These are phyloP conservation scores for Ceratopteris richardii DNA, from an alignment of 75 land plant genomes.

Conservation along the genomic window DNA sequence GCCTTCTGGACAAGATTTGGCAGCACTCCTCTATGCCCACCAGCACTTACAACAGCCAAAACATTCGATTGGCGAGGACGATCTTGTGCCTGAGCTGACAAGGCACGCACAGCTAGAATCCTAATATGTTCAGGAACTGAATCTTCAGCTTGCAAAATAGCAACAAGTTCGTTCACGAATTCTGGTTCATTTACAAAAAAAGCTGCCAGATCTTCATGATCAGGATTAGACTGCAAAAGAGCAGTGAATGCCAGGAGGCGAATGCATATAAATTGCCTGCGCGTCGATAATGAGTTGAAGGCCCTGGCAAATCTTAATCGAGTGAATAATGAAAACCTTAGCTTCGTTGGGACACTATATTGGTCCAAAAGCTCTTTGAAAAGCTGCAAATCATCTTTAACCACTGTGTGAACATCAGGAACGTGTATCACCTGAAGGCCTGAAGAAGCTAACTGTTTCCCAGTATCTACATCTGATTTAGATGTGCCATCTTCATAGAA, in stretches of 20 bases:
- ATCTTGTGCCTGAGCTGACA: constrained; percentile 80
- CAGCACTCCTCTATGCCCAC: constrained; percentile 76
- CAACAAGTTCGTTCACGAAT: constrained; percentile 76
- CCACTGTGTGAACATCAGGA: constrained; percentile 30
- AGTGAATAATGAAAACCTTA: constrained; percentile 76
- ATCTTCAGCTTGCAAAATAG: constrained; percentile 67
- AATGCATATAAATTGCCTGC: constrained; percentile 72
- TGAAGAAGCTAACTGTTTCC: constrained; percentile 7
- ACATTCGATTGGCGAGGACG: constrained; percentile 71
- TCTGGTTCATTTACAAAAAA: constrained; percentile 90
- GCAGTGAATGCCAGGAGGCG: constrained; percentile 81
- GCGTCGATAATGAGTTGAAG: constrained; percentile 42
- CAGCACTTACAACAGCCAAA: constrained; percentile 62
- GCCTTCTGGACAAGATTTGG: constrained; percentile 92
- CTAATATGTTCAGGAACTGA: constrained; percentile 70
- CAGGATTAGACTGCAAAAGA: constrained; percentile 75
- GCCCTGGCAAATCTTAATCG: constrained; percentile 87
- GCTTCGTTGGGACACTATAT: constrained; percentile 50
- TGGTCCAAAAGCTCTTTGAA: constrained; percentile 53
- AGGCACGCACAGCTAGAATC: constrained; percentile 51
- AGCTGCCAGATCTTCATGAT: constrained; percentile 63
- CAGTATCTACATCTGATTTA: constrained; percentile 6
- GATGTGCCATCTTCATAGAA: constrained; percentile 51
- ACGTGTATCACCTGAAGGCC: constrained; percentile 88
- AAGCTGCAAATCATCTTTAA: constrained; percentile 65